Percentiles rank a stretch among this genome's conserved stretches.
Evolutionary conservation across 495 filamentous ascomycete genomes (phyloP).

Genomic region (Sporormia fimetaria): DNA sequence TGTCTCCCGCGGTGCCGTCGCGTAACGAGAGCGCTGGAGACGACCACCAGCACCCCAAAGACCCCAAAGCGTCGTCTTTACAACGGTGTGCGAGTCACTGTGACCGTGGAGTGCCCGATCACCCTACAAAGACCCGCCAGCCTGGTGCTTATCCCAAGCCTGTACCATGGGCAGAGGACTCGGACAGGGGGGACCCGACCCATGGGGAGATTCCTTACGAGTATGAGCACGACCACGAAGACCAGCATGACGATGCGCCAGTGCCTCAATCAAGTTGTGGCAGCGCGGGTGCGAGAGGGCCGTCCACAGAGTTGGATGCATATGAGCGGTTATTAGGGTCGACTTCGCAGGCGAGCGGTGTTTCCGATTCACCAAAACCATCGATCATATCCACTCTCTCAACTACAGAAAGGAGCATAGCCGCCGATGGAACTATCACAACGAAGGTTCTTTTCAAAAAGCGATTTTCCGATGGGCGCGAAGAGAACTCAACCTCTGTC

Average conservation of each 20-base stretch:
- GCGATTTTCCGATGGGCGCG: conserved; percentile 51
- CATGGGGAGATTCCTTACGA: too few relatives aligned
- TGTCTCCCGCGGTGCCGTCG: too few relatives aligned
- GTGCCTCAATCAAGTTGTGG: conserved; percentile 6
- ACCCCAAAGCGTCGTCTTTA: not conserved
- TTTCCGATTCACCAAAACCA: conserved; percentile 3
- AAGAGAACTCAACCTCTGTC: conserved; percentile 43
- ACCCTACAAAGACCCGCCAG: not conserved
- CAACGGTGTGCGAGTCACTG: too few relatives aligned
- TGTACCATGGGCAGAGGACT: conserved; percentile 3
- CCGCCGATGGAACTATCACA: conserved; percentile 50
- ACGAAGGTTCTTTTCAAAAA: conserved; percentile 51
- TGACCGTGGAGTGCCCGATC: conserved; percentile 3
- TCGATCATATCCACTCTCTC: conserved; percentile 47
- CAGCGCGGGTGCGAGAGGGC: conserved; percentile 1
- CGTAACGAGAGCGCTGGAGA: too few relatives aligned
- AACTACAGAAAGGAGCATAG: conserved; percentile 42
- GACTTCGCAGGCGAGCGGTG: conserved; percentile 4
- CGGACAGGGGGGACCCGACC: conserved; percentile 11
- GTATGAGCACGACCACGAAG: conserved; percentile 24
- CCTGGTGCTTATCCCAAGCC: conserved; percentile 3
- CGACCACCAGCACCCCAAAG: not conserved
- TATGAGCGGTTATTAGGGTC: conserved; percentile 22
- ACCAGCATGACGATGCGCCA: conserved; percentile 22
- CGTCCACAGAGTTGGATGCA: conserved; percentile 21